Base-by-base conservation (phyloP, 108 stramenopile species). In the Cyclotella sp. region DNA sequence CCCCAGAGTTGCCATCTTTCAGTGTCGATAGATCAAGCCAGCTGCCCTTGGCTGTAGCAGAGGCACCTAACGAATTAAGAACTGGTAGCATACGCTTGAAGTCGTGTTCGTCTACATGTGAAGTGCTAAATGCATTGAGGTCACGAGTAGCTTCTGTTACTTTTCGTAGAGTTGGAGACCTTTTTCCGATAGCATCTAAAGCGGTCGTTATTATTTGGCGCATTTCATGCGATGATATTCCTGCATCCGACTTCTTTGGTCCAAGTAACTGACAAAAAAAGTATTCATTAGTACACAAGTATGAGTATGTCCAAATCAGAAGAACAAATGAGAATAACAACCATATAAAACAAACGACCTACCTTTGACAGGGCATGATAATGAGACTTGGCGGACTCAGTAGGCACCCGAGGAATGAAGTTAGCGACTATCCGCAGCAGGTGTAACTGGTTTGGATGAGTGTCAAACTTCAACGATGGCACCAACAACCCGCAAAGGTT, bases 21-120 rank as follows among this genome's bases (percentile, higher is more conserved):
- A 46, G 44, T 49, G 14, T 46, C 58, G 64, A 77, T 54, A 91
- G 72, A 21, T 40, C 69, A 24, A 76, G 41, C 94, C 90, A 92
- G 13, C 67, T 70, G 26, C 52, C 63, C 43, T 59, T 44, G 45
- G 73, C 52, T 15, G 47, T 29, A 42, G 72, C 59, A 22, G 52
- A 54, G 28, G 70, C 70, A 5, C 87, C 82, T 16, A 96, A 84
- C 19, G 54, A 57, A 59, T 85, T 89, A 53, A 96, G 73, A 40
- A 84, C 87, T 47, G 92, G 88, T 41, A 96, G 70, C 11, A 96
- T 85, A 26, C 66, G 47, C 22, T 93, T 91, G 75, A 86, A 90
- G 65, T 96, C 88, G 58, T 89, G 68, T 72, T 96, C 95, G 45
- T 93, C 91, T 11, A 96, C 84, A 44, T 88, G 85, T 24, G 85